These are phyloP conservation scores for Xerocomus spinulosus DNA, from an alignment of 768 basidiomycete genomes.

Conservation along the genomic window DNA sequence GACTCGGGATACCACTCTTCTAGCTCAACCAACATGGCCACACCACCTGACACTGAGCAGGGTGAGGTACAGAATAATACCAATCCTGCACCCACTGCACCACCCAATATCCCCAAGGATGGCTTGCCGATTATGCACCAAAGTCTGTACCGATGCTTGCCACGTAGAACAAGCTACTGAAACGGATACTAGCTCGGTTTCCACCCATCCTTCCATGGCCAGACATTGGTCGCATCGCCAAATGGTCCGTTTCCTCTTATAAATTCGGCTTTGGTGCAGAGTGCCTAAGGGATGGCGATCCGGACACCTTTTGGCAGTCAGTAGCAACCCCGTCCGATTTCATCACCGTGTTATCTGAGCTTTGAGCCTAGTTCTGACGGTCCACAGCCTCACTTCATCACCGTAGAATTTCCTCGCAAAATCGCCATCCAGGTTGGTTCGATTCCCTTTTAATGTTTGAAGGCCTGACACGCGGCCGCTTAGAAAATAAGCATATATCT, in stretches of 20 bases:
- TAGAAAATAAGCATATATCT: constrained; percentile 87
- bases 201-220: constrained; percentile 64
- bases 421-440: constrained; percentile 75
- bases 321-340: constrained; percentile 28
- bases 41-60: constrained; percentile 1
- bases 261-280: constrained; percentile 97
- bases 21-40: constrained; percentile 11
- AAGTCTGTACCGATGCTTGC: constrained; percentile 22
- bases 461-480: neutral
- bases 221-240: constrained; percentile 82
- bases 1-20: neutral
- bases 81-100: constrained; percentile 14
- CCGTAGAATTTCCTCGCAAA: constrained; percentile 87
- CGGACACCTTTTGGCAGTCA: constrained; percentile 98
- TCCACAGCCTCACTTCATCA: constrained; percentile 95
- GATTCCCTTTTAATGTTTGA: neutral
- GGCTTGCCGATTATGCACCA: constrained; percentile 37
- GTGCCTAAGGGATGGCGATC: constrained; percentile 82
- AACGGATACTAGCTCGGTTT: constrained; percentile 27
- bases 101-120: constrained; percentile 26
- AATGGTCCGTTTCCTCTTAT: constrained; percentile 94
- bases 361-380: constrained; percentile 71
- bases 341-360: neutral
- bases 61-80: constrained; percentile 12
- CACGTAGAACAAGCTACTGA: constrained; percentile 1